phyloP scores from a whole-genome alignment of 768 basidiomycete genomes.

The Peribolospora baueri region DNA sequence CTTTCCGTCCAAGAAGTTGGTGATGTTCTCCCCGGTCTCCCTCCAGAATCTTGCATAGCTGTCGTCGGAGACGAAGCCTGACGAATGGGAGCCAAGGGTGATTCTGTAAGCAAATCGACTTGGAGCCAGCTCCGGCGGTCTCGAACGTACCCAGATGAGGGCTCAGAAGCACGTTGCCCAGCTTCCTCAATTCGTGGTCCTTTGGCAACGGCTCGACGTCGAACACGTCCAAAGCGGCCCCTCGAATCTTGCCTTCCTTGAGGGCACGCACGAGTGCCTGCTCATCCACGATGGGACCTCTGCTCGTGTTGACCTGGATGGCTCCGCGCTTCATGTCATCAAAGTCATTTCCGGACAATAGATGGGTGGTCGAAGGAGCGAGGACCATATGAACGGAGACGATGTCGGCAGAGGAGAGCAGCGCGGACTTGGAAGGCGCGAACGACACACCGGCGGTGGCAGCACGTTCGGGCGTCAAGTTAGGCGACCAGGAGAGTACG shows the following conservation, averaged over 20 bases:
- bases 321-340: constrained; percentile 33
- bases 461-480: constrained; percentile 36
- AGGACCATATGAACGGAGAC: constrained; percentile 39
- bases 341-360: constrained; percentile 29
- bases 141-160: constrained; percentile 37
- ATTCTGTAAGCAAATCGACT: too few relatives aligned
- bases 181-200: constrained; percentile 30
- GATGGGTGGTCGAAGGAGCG: constrained; percentile 27
- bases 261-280: constrained; percentile 29
- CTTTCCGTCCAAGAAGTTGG: constrained; percentile 28
- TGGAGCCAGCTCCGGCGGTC: constrained; percentile 17
- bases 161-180: constrained; percentile 33
- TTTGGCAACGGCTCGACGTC: constrained; percentile 40
- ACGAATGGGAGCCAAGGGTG: background rate
- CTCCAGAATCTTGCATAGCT: constrained; percentile 26
- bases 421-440: constrained; percentile 28
- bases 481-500: constrained; percentile 39
- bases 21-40: constrained; percentile 36
- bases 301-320: constrained; percentile 40
- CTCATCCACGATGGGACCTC: constrained; percentile 43
- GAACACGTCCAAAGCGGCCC: constrained; percentile 42
- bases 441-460: constrained; percentile 30
- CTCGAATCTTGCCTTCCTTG: constrained; percentile 28
- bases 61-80: constrained; percentile 5
- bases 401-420: constrained; percentile 33